phyloP scores from a whole-genome alignment of 768 basidiomycete genomes.

The Tylopilus felleus region DNA sequence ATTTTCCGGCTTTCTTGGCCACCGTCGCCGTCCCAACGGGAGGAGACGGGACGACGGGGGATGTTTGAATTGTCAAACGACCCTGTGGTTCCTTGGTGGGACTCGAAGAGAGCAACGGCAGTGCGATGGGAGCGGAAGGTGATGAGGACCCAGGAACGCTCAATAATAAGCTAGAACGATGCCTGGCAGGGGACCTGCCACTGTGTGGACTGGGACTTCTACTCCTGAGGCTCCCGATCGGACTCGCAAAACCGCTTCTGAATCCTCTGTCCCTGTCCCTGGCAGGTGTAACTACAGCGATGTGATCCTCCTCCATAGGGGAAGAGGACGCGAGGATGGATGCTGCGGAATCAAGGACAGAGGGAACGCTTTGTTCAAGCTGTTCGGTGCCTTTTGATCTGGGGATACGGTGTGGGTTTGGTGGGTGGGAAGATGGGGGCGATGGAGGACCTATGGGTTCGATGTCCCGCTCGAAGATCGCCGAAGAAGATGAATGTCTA shows the following conservation, averaged over 20 bases:
- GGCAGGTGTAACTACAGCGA: constrained; percentile 62
- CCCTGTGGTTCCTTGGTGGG: constrained; percentile 22
- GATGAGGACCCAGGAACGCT: constrained; percentile 42
- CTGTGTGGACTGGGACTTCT: constrained; percentile 62
- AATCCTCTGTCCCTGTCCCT: constrained; percentile 32
- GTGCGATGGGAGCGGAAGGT: constrained; percentile 15
- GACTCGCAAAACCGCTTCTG: constrained; percentile 60
- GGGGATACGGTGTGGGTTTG: constrained; percentile 71
- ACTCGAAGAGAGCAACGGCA: constrained; percentile 27
- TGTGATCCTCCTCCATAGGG: constrained; percentile 49
- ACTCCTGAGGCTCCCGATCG: constrained; percentile 60
- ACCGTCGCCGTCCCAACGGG: background rate
- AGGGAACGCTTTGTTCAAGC: constrained; percentile 77
- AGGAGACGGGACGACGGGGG: constrained; percentile 11
- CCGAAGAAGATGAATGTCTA: constrained; percentile 74
- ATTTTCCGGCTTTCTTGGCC: constrained; percentile 10
- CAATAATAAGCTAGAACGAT: constrained; percentile 45
- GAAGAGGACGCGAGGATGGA: constrained; percentile 53
- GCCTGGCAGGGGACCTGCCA: constrained; percentile 33
- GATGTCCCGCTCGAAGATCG: constrained; percentile 91
- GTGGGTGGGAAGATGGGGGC: constrained; percentile 37
- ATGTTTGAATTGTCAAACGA: constrained; percentile 25
- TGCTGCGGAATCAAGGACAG: constrained; percentile 82
- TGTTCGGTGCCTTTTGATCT: constrained; percentile 70
- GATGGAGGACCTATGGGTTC: constrained; percentile 50